Evolutionary conservation across 1,139 yeast species (phyloP).

Genomic region (Geotrichum cucujoidarum): DNA sequence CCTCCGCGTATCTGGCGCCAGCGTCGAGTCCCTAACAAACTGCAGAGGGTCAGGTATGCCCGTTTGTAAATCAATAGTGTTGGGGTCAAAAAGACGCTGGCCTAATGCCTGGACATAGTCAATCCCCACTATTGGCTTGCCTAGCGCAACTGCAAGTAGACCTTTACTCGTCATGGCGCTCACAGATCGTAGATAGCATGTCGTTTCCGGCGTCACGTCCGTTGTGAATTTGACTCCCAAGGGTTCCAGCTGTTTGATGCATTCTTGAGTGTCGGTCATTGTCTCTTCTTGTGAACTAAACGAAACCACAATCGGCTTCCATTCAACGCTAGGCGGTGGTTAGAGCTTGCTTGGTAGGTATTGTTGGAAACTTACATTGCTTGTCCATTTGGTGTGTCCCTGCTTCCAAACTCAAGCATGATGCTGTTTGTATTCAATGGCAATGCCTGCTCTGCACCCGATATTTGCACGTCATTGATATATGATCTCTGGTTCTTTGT

Average conservation of each 20-base stretch:
- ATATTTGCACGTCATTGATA: not conserved
- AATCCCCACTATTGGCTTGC: constrained; percentile 22
- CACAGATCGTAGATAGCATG: constrained; percentile 7
- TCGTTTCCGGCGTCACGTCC: constrained; percentile 1
- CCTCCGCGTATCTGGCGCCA: constrained; percentile 21
- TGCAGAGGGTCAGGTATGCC: constrained; percentile 21
- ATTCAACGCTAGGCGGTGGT: constrained; percentile 10
- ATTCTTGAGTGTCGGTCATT: not conserved
- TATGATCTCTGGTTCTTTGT: not conserved
- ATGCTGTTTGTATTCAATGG: not conserved
- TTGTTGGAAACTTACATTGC: constrained; percentile 15
- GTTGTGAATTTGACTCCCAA: constrained; percentile 12
- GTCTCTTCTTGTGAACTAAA: constrained; percentile 8
- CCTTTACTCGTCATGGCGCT: constrained; percentile 1
- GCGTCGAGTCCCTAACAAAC: constrained; percentile 22
- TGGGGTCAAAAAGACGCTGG: not conserved
- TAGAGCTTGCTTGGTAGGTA: constrained; percentile 18
- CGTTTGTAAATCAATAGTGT: not conserved
- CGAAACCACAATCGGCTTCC: constrained; percentile 8
- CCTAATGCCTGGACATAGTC: constrained; percentile 17
- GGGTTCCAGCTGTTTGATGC: constrained; percentile 7
- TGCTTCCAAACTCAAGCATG: constrained; percentile 1
- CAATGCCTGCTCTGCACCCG: too few relatives aligned
- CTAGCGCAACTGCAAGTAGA: constrained; percentile 25
- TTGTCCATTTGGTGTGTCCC: not conserved